phyloP scores from a whole-genome alignment of 2,329 filamentous ascomycete species.

The Xenosphaeropsis pyriputrescens region DNA sequence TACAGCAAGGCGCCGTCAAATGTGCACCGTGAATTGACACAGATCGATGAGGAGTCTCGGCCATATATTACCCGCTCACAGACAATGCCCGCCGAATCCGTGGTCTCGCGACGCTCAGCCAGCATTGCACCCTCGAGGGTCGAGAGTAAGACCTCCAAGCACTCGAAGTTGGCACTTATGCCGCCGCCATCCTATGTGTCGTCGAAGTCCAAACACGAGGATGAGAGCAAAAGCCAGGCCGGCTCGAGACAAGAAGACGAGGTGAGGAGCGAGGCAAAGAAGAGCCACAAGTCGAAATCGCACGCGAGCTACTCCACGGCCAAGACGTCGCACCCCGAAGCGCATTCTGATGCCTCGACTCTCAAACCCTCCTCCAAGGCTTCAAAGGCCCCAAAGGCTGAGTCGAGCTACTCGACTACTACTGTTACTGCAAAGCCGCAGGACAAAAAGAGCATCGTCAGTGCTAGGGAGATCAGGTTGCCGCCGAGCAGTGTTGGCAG shows the following conservation, averaged over 20 bases:
- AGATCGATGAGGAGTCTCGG: neutral
- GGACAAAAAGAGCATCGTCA: neutral
- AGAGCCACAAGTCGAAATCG: neutral
- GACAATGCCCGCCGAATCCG: neutral
- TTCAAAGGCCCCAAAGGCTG: neutral
- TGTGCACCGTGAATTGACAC: neutral
- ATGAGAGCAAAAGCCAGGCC: neutral
- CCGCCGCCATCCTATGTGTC: neutral
- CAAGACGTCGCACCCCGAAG: neutral
- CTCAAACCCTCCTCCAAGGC: slow-evolving; percentile 1
- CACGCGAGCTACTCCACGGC: neutral
- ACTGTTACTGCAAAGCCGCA: neutral
- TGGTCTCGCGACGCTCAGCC: neutral
- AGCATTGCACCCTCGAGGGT: neutral
- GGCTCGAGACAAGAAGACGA: no score
- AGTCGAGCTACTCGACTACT: no score
- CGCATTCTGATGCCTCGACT: slow-evolving; percentile 1
- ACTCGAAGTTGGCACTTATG: neutral
- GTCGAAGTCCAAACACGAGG: neutral
- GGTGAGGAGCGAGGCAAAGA: neutral
- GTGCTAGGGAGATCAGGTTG: slow-evolving; percentile 6
- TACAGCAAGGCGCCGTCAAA: neutral
- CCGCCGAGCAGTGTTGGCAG: slow-evolving; percentile 3
- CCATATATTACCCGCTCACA: neutral
- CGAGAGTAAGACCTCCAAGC: neutral